Evolutionary conservation across 2,329 filamentous ascomycete genomes (phyloP), one percentile per base, ranked within the genome.

Genomic region (Ophiocordyceps camponoti-rufipedis): DNA sequence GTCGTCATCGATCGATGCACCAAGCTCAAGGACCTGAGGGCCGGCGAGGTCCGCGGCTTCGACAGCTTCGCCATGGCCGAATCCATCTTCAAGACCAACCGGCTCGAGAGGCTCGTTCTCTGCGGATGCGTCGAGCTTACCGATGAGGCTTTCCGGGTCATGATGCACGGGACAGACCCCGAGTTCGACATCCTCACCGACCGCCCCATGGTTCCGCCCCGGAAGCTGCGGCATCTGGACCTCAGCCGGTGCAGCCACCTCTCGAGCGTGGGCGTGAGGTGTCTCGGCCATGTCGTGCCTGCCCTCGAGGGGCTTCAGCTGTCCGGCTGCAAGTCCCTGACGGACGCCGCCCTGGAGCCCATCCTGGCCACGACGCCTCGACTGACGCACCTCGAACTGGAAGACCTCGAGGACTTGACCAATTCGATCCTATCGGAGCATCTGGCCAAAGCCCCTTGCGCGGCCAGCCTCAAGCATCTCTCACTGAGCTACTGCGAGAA

Each of bases 401-500:
- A 98, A 61, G 88, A 95, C 53, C 69, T 95, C 12, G 71, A 78
- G 5, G 70, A 79, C 28, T 65, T 96, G 13, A 88, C 82, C 16
- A 93, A 96, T 57, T 64, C 67, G 4, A 66, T 86, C 1, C 66
- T 95, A 3, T 72, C 72, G 0, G 72, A 86, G 46, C 76, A 82
- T 49, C 69, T 98, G 8, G 79, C 86, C 43, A 81, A 77, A 53
- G 75, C 85, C 0, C 81, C 85, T 0, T 94, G 85, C 56, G 81
- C 81, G 0, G 62, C 71, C 1, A 69, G 65, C 19, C 69, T 98
- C 7, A 72, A 82, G 52, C 87, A 95, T 57, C 71, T 96, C 6
- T 88, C 85, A 45, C 73, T 96, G 53, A 89, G 85, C 55, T 94
- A 87, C 59, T 98, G 91, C 59, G 89, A 94, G 59, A 78, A 75